Evolutionary conservation across 1,284 basidiomycete species (phyloP), one percentile per base, ranked within the genome.

Genomic region (Peniophora sp.): DNA sequence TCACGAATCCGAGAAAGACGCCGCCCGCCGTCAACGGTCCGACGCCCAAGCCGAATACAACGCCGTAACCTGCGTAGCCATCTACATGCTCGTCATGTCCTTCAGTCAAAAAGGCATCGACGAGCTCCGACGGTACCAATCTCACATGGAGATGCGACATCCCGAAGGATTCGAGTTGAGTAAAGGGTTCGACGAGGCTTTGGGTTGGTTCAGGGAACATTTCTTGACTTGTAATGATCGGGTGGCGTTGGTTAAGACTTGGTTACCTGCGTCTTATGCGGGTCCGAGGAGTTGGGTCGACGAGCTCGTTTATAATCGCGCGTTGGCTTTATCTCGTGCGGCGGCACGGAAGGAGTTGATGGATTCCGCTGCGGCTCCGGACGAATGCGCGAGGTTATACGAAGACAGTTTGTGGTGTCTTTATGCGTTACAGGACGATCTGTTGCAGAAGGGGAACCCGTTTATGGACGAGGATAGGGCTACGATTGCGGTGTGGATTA

Each of bases 351-450:
- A 94, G 62, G 96, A 99, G 64, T 77, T 98, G 0, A 73, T 90
- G 20, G 89, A 92, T 58, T 85, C 91, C 59, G 83, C 82, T 24
- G 68, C 66, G n/a, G 71, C 71, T 8, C 83, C 83, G 19, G 89
- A 93, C 56, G 85, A 89, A 58, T 97, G 94, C 63, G 89, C 97
- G 69, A 86, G 89, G 61, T 77, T 95, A 35, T 99, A 99, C 69
- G 95, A 97, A 63, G 92, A 92, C 55, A 92, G 93, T 0, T 68
- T 97, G 17, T 96, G 92, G 88, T 89, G 95, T 63, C 72, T 99
- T 23, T 89, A 91, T 57, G 89, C 92, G 0, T 74, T 98, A 3
- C 84, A 96, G 61, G 96, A 99, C 63, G 90, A 95, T 55, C 76
- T 89, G 2, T 74, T 97, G 59, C 89, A 94, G 61, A 83, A 81